These are phyloP conservation scores for Cercospora sp. DNA, from an alignment of 2,329 filamentous ascomycete species.

Conservation along the genomic window DNA sequence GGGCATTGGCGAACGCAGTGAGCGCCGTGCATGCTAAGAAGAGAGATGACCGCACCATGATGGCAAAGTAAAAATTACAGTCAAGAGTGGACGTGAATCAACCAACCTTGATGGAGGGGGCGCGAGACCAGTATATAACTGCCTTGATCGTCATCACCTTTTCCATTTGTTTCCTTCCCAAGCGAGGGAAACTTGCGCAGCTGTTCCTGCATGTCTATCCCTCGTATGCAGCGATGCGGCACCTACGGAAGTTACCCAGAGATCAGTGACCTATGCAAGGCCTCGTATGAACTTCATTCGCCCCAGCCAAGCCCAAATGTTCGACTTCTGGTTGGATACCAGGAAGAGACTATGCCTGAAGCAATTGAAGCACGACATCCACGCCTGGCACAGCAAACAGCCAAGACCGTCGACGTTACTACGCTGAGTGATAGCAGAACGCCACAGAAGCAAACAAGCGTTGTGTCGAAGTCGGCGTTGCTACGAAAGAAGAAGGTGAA, in stretches of 20 bases:
- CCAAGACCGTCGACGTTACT: slow-evolving; percentile 14
- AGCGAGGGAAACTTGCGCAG: slow-evolving; percentile 1
- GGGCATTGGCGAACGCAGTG: slow-evolving; percentile 9
- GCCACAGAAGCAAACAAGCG: slow-evolving; percentile 14
- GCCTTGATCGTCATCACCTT: not conserved
- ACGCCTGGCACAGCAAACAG: not conserved
- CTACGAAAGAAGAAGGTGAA: slow-evolving; percentile 11
- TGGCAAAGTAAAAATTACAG: slow-evolving; percentile 2
- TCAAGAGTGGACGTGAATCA: not conserved
- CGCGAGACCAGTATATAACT: slow-evolving; percentile 9
- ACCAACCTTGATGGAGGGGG: slow-evolving; percentile 20
- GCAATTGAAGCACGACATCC: slow-evolving; percentile 5
- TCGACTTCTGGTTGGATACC: slow-evolving; percentile 8
- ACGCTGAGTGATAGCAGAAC: slow-evolving; percentile 17
- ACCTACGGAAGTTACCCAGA: slow-evolving; percentile 2
- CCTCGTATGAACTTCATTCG: not conserved
- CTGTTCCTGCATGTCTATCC: slow-evolving; percentile 15
- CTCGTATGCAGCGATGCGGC: slow-evolving; percentile 5
- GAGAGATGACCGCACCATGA: slow-evolving; percentile 16
- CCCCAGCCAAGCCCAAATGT: not conserved
- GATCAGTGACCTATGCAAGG: not conserved
- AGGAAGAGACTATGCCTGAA: not conserved
- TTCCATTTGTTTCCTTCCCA: not conserved
- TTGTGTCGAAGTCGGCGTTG: not conserved
- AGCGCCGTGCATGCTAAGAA: slow-evolving; percentile 12